phyloP scores from a whole-genome alignment of 1,284 basidiomycete species.

The Bothia castanella region DNA sequence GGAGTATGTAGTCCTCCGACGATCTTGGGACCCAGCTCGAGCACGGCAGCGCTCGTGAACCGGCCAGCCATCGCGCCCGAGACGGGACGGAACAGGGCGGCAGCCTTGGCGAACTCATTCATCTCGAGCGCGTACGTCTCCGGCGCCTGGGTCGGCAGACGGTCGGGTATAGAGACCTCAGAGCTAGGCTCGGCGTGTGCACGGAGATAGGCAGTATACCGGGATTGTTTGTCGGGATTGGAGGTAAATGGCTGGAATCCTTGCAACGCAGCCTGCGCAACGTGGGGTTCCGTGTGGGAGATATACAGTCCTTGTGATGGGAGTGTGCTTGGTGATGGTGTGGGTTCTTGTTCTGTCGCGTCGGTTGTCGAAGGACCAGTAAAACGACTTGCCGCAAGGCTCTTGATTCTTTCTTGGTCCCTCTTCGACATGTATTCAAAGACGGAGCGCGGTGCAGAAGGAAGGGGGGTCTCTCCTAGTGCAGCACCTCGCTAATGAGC shows the following conservation, averaged over 20 bases:
- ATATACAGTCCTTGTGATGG: conserved; percentile 43
- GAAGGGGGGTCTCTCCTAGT: conserved; percentile 77
- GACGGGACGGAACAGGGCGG: conserved; percentile 88
- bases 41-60: conserved; percentile 74
- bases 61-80: conserved; percentile 89
- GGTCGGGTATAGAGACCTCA: conserved; percentile 41
- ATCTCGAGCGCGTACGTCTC: conserved; percentile 82
- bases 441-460: conserved; percentile 71
- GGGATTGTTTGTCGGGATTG: conserved; percentile 75
- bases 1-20: conserved; percentile 75
- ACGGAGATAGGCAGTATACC: conserved; percentile 80
- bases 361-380: conserved; percentile 24
- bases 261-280: conserved; percentile 81
- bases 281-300: conserved; percentile 65
- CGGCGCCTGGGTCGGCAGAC: conserved; percentile 51
- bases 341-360: conserved; percentile 18
- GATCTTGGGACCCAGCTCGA: conserved; percentile 61
- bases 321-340: conserved; percentile 22
- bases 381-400: conserved; percentile 44
- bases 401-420: conserved; percentile 80
- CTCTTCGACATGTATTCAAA: conserved; percentile 93
- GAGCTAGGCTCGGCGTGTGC: conserved; percentile 57
- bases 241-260: conserved; percentile 89
- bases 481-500: conserved; percentile 66
- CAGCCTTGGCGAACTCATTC: conserved; percentile 81